These are phyloP conservation scores for Beauveria medogensis DNA, from an alignment of 2,329 filamentous ascomycete genomes.

Conservation along the genomic window DNA sequence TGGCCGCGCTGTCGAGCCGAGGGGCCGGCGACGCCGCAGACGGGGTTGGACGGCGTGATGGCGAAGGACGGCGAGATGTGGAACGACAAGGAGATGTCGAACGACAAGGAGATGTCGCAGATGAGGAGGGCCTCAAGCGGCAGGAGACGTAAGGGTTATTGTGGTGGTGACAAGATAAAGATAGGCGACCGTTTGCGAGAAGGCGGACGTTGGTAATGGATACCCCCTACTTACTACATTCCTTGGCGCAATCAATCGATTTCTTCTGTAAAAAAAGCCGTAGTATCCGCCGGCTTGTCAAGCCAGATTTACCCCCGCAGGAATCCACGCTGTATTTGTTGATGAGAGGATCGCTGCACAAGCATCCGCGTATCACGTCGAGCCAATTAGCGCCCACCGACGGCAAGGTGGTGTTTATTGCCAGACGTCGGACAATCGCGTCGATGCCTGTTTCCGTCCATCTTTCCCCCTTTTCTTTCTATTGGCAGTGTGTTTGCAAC, in stretches of 20 bases:
- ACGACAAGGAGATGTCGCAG: not conserved
- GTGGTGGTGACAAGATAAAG: not conserved
- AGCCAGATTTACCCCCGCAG: not conserved
- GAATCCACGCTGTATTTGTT: not conserved
- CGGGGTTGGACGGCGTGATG: not conserved
- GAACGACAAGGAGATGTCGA: not conserved
- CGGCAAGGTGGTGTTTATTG: not conserved
- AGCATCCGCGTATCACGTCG: not conserved
- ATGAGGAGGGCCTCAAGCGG: not conserved
- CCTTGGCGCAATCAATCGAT: not conserved
- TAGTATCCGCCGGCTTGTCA: not conserved
- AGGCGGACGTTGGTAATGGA: not conserved
- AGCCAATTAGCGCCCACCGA: not conserved
- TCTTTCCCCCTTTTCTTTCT: not conserved
- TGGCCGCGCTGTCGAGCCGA: not conserved
- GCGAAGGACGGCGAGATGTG: not conserved
- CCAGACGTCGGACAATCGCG: not conserved
- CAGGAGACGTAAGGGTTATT: not conserved
- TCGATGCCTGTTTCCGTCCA: not conserved
- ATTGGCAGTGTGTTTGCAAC: not conserved
- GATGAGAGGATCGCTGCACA: not conserved
- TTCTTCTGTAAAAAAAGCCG: not conserved
- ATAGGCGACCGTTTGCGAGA: not conserved
- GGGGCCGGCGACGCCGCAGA: not conserved
- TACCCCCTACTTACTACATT: not conserved